Conservation (phyloP, 2,329 filamentous ascomycete species). For the Colletotrichum melonis region DNA sequence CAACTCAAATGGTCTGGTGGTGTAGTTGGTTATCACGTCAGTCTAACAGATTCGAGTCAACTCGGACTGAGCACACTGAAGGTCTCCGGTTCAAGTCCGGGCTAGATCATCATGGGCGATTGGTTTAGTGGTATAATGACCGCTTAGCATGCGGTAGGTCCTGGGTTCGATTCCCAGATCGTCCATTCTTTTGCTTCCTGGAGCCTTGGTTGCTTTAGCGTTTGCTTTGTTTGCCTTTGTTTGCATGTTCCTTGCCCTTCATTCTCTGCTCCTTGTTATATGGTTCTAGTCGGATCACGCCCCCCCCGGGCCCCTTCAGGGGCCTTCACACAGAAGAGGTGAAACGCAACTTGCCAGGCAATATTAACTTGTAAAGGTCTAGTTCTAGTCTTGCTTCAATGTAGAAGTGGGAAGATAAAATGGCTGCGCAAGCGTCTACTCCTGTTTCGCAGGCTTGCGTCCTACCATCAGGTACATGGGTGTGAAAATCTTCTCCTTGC, state of each 20-base stretch:
- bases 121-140: slow-evolving; percentile 36
- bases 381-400: too few species aligned
- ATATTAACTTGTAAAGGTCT: neutral
- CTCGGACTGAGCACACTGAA: slow-evolving; percentile 17
- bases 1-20: slow-evolving; percentile 37
- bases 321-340: neutral
- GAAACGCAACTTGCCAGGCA: neutral
- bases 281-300: too few species aligned
- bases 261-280: neutral
- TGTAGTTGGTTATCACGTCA: slow-evolving; percentile 61
- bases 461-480: slow-evolving; percentile 97
- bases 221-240: neutral
- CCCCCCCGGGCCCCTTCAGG: too few species aligned
- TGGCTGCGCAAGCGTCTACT: neutral
- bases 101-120: slow-evolving; percentile 31
- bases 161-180: slow-evolving; percentile 34
- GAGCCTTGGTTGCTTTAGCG: too few species aligned
- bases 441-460: slow-evolving; percentile 72
- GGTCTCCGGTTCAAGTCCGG: slow-evolving; percentile 36
- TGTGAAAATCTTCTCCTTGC: slow-evolving; percentile 86
- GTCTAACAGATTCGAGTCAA: slow-evolving; percentile 50
- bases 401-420: too few species aligned
- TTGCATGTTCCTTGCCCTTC: neutral
- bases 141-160: slow-evolving; percentile 35
- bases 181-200: slow-evolving; percentile 14